These are phyloP conservation scores for Colletotrichum simmondsii DNA, from an alignment of 2,329 filamentous ascomycete genomes.

Conservation along the genomic window DNA sequence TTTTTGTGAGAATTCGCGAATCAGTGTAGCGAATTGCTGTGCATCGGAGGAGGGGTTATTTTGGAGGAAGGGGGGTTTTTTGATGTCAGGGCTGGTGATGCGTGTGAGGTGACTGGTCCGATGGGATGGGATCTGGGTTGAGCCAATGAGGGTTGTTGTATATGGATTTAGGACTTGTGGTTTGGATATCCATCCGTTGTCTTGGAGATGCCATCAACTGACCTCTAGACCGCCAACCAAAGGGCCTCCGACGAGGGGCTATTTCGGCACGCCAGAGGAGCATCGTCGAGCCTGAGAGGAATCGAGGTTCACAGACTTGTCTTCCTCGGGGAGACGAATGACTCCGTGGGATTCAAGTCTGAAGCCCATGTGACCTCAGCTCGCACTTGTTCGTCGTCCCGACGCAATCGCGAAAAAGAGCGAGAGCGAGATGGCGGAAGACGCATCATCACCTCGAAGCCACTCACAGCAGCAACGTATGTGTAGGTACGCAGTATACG, in stretches of 20 bases:
- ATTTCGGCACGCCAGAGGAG: not conserved
- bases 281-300: not conserved
- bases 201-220: not conserved
- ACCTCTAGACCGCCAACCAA: not conserved
- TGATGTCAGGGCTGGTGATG: not conserved
- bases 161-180: not conserved
- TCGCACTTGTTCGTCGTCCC: not conserved
- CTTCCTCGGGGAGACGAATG: not conserved
- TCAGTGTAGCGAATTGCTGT: constrained; percentile 6
- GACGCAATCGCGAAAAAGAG: not conserved
- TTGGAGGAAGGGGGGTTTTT: not conserved
- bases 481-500: not conserved
- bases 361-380: not conserved
- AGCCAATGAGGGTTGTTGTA: not conserved
- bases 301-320: too few species aligned
- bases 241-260: too few species aligned
- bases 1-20: constrained; percentile 7
- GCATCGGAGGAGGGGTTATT: not conserved
- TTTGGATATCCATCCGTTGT: not conserved
- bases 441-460: not conserved
- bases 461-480: not conserved
- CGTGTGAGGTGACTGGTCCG: not conserved
- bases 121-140: not conserved
- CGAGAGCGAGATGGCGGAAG: not conserved
- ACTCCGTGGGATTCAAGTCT: not conserved